Evolutionary conservation across 306 rosid species (phyloP).

Genomic region (Alnus rubra): DNA sequence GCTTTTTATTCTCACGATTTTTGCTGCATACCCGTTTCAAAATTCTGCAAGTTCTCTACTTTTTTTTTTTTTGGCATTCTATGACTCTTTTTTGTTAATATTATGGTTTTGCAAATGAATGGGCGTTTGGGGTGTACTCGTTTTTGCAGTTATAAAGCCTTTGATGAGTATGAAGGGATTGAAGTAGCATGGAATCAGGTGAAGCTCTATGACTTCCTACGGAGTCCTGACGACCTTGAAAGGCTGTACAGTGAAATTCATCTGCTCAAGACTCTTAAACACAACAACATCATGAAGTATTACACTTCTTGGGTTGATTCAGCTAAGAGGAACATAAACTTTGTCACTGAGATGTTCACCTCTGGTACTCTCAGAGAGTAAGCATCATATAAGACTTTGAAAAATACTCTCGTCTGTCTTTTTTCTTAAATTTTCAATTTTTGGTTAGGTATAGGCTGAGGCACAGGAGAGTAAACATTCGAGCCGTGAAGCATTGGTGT

Average conservation of each 20-base stretch:
- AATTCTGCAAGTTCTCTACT: slow-evolving; percentile 6
- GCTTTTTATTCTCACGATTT: slow-evolving; percentile 25
- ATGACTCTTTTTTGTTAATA: background rate
- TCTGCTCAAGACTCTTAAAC: slow-evolving; percentile 89
- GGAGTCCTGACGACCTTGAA: slow-evolving; percentile 83
- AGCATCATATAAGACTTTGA: slow-evolving; percentile 22
- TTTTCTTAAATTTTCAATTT: slow-evolving; percentile 10
- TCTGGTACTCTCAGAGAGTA: slow-evolving; percentile 99
- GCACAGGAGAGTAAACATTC: slow-evolving; percentile 76
- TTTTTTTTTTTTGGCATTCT: slow-evolving; percentile 8
- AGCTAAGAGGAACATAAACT: slow-evolving; percentile 77
- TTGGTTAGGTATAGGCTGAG: slow-evolving; percentile 74
- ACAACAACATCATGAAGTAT: slow-evolving; percentile 86
- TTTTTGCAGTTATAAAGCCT: slow-evolving; percentile 75
- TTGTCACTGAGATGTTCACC: slow-evolving; percentile 98
- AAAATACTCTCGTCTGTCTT: background rate
- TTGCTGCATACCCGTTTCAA: slow-evolving; percentile 16
- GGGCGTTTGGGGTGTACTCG: slow-evolving; percentile 11
- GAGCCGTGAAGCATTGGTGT: slow-evolving; percentile 98
- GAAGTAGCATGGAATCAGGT: slow-evolving; percentile 99
- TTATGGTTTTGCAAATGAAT: slow-evolving; percentile 22
- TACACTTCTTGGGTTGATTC: slow-evolving; percentile 92
- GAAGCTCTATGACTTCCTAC: slow-evolving; percentile 73
- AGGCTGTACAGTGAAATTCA: slow-evolving; percentile 90
- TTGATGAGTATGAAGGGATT: slow-evolving; percentile 94